Evolutionary conservation across 192 early-diverging fungal genomes (phyloP).

Genomic region (Podila verticillata): DNA sequence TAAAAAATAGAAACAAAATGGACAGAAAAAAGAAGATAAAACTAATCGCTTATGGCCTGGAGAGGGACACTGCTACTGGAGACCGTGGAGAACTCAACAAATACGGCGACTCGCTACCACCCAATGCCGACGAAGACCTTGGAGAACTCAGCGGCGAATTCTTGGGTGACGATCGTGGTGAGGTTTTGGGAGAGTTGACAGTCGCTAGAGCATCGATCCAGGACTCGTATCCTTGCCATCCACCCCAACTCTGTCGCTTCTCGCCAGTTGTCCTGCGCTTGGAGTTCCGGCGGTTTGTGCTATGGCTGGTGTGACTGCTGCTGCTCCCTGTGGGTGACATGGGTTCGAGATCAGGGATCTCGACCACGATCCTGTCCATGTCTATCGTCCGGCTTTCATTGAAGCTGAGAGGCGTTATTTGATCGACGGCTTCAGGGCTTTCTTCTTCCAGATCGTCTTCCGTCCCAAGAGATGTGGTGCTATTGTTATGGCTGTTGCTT

Average conservation of each 20-base stretch:
- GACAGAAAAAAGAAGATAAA: too few species aligned
- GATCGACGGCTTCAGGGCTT: not conserved
- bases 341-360: conserved; percentile 9
- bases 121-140: not conserved
- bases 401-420: not conserved
- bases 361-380: not conserved
- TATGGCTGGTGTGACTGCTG: not conserved
- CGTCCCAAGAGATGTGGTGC: not conserved
- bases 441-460: not conserved
- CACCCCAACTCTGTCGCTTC: conserved; percentile 34
- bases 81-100: too few species aligned
- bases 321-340: conserved; percentile 30
- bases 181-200: conserved; percentile 28
- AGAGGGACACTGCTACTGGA: too few species aligned
- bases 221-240: conserved; percentile 51
- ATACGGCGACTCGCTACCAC: too few species aligned
- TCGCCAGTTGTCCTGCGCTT: not conserved
- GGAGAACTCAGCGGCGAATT: conserved; percentile 29
- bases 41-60: too few species aligned
- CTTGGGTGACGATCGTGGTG: conserved; percentile 24
- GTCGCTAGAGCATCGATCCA: conserved; percentile 42
- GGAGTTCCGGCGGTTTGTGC: not conserved
- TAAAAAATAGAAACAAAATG: too few species aligned
- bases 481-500: conserved; percentile 8
- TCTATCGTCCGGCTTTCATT: not conserved